A percentile compares a stretch with the other conserved stretches of the same genome.
Evolutionary conservation across 2,329 filamentous ascomycete genomes (phyloP).

Genomic region (Rhexocercosporidium sp.): DNA sequence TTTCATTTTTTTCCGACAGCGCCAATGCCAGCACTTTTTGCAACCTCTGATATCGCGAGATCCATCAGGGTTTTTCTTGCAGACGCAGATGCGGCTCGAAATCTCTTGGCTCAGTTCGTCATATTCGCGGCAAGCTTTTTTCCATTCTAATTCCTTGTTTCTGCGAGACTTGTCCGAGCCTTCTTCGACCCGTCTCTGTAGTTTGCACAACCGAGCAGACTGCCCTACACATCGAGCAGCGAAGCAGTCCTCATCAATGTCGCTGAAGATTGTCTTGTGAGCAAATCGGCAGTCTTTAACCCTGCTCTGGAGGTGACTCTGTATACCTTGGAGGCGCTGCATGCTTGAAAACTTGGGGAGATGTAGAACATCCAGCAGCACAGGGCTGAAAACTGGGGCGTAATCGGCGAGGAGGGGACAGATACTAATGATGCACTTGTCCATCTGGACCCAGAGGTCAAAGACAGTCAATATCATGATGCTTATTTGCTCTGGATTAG

Average conservation of each 20-base stretch:
- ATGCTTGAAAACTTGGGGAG: conserved; percentile 54
- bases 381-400: conserved; percentile 54
- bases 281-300: conserved; percentile 29
- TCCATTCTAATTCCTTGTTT: conserved; percentile 49
- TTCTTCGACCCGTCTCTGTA: conserved; percentile 45
- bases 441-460: conserved; percentile 63
- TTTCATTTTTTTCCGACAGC: conserved; percentile 45
- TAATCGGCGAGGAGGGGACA: conserved; percentile 57
- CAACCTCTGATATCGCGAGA: conserved; percentile 46
- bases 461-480: conserved; percentile 58
- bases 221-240: conserved; percentile 22
- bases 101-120: conserved; percentile 46
- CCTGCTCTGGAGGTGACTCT: conserved; percentile 53
- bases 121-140: conserved; percentile 43
- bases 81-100: conserved; percentile 42
- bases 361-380: conserved; percentile 60
- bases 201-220: conserved; percentile 33
- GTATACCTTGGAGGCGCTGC: conserved; percentile 53
- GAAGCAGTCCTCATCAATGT: conserved; percentile 46
- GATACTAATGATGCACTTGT: conserved; percentile 48
- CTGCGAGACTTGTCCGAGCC: conserved; percentile 38
- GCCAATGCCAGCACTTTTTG: conserved; percentile 48
- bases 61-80: conserved; percentile 36
- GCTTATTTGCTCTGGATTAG: conserved; percentile 56
- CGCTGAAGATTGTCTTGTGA: conserved; percentile 53